Percentiles rank a stretch among this genome's conserved stretches.
Conservation (phyloP, 2,329 filamentous ascomycete species). For the Aspergillus aculeatus region DNA sequence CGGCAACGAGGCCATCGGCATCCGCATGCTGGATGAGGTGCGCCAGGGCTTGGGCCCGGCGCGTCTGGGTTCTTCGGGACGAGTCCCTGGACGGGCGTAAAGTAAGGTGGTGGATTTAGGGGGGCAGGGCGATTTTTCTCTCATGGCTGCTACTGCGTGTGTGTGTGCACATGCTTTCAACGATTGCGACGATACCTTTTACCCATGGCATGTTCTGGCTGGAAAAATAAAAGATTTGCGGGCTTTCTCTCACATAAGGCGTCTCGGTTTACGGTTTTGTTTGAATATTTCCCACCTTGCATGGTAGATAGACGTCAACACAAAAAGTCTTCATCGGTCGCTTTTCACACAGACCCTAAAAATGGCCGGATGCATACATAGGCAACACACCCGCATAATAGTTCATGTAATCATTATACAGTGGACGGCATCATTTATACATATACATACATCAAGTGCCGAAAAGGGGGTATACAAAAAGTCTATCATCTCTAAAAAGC, state of each 20-base stretch:
- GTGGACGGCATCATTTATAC: slow-evolving; percentile 2
- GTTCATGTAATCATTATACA: slow-evolving; percentile 2
- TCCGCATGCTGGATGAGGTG: slow-evolving; percentile 90
- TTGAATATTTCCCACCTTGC: neutral
- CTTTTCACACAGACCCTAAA: neutral
- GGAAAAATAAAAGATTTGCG: slow-evolving; percentile 2
- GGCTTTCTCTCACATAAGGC: slow-evolving; percentile 5
- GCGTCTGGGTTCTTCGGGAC: slow-evolving; percentile 47
- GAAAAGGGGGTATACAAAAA: slow-evolving; percentile 14
- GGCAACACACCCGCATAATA: neutral
- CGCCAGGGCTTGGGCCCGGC: slow-evolving; percentile 76
- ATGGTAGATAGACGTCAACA: slow-evolving; percentile 12
- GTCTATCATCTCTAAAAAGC: slow-evolving; percentile 61
- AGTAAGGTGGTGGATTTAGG: neutral
- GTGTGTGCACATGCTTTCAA: slow-evolving; percentile 7
- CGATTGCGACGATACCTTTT: slow-evolving; percentile 22
- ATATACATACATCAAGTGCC: neutral
- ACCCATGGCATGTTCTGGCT: slow-evolving; percentile 13
- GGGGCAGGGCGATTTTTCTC: neutral
- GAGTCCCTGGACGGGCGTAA: slow-evolving; percentile 34
- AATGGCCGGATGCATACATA: neutral
- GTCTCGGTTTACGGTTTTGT: slow-evolving; percentile 6
- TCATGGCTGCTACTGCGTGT: neutral
- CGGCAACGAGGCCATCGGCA: slow-evolving; percentile 73
- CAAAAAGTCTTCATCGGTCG: slow-evolving; percentile 10